These are phyloP conservation scores for Sambucus nigra DNA, from an alignment of 129 eudicot species.

Conservation along the genomic window DNA sequence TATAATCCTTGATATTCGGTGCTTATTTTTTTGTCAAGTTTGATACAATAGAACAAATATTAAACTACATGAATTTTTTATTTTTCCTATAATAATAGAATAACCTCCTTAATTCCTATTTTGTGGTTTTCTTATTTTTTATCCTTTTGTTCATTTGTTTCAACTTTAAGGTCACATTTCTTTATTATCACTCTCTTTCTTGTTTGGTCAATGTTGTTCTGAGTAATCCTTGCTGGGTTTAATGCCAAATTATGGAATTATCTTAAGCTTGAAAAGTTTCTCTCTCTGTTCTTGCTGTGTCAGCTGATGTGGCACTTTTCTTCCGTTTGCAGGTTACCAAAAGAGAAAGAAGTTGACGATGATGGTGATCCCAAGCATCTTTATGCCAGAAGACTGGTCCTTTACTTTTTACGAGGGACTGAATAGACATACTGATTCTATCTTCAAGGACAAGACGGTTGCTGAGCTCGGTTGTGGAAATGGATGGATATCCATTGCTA, in stretches of 20 bases:
- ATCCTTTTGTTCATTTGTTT: not conserved
- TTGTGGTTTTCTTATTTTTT: too few relatives aligned
- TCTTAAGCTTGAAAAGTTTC: not conserved
- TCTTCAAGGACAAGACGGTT: conserved; percentile 76
- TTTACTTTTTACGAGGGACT: conserved; percentile 88
- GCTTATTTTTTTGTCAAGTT: too few relatives aligned
- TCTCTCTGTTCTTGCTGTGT: conserved; percentile 1
- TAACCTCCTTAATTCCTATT: too few relatives aligned
- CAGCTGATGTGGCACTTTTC: not conserved
- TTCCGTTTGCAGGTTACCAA: conserved; percentile 37
- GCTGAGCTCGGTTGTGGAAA: conserved; percentile 98
- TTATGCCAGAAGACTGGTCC: conserved; percentile 98
- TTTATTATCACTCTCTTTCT: not conserved
- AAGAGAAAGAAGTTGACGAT: conserved; percentile 74
- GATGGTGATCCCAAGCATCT: conserved; percentile 96
- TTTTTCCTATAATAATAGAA: too few relatives aligned
- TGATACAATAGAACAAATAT: too few relatives aligned
- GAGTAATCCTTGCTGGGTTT: not conserved
- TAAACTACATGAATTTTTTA: too few relatives aligned
- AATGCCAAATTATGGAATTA: not conserved
- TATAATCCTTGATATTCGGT: not conserved
- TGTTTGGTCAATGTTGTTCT: not conserved
- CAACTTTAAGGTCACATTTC: not conserved
- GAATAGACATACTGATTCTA: conserved; percentile 86
- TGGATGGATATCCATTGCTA: conserved; percentile 97